These are phyloP conservation scores for Mucor piriformis DNA, from an alignment of 371 early-diverging fungal species.

Conservation along the genomic window DNA sequence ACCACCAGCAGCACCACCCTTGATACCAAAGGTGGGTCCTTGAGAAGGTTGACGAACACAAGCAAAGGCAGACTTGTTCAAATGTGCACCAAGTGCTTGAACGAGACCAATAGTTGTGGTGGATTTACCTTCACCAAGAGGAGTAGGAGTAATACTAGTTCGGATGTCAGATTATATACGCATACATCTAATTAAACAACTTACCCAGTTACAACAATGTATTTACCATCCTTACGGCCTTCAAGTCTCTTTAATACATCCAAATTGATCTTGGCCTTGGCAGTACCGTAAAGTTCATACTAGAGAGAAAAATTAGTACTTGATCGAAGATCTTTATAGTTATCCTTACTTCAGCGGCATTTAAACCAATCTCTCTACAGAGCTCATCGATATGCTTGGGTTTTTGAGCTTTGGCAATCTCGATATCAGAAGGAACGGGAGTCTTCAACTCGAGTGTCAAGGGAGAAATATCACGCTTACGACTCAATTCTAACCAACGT, in stretches of 20 bases:
- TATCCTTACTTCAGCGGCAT: constrained; percentile 58
- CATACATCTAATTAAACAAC: background rate
- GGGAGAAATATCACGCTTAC: constrained; percentile 60
- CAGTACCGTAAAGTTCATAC: constrained; percentile 86
- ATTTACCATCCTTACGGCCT: constrained; percentile 82
- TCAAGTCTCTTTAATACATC: constrained; percentile 81
- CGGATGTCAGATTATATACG: background rate
- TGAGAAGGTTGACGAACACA: constrained; percentile 97
- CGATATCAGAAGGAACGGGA: constrained; percentile 93
- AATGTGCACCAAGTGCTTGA: constrained; percentile 93
- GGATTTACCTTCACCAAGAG: constrained; percentile 97
- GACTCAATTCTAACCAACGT: constrained; percentile 64
- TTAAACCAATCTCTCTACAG: constrained; percentile 84
- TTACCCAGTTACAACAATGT: constrained; percentile 94
- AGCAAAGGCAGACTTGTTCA: constrained; percentile 86
- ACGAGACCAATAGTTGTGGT: constrained; percentile 94
- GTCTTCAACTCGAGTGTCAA: constrained; percentile 63
- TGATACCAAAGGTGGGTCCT: constrained; percentile 98
- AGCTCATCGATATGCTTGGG: constrained; percentile 84
- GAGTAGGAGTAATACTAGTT: constrained; percentile 91
- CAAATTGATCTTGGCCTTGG: constrained; percentile 90
- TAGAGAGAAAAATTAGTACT: constrained; percentile 28
- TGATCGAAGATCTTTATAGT: no score
- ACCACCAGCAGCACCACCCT: constrained; percentile 98
- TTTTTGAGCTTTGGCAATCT: constrained; percentile 85